A percentile compares a stretch with the other conserved stretches of the same genome.
Evolutionary conservation across 192 early-diverging fungal genomes (phyloP).

Genomic region (Tieghemiomyces parasiticus): DNA sequence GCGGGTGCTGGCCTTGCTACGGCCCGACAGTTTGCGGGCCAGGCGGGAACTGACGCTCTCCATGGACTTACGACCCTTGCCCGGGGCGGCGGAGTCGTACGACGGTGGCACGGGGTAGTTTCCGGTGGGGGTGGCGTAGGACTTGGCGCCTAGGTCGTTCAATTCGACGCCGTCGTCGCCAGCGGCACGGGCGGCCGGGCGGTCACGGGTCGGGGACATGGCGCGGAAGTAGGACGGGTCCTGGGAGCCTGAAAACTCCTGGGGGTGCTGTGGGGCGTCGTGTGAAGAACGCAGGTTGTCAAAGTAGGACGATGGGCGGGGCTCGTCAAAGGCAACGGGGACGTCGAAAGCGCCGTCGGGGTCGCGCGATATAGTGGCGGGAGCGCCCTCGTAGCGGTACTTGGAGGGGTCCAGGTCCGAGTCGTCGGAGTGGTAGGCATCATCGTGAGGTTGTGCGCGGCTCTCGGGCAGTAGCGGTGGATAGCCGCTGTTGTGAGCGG

Average conservation of each 20-base stretch:
- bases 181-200: no score
- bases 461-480: no score
- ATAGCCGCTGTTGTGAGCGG: no score
- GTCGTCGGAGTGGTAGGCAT: constrained; percentile 3
- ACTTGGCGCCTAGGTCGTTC: not conserved
- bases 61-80: constrained; percentile 7
- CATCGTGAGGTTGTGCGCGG: no score
- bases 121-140: not conserved
- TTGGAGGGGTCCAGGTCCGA: constrained; percentile 2
- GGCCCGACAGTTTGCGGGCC: constrained; percentile 1
- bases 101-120: not conserved
- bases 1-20: constrained; percentile 4
- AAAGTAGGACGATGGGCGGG: constrained; percentile 4
- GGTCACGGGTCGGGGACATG: not conserved
- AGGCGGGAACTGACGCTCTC: constrained; percentile 4
- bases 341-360: not conserved
- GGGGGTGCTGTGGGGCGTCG: not conserved
- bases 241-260: not conserved
- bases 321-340: not conserved
- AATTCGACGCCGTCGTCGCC: not conserved
- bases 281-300: not conserved
- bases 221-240: not conserved
- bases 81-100: not conserved
- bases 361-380: not conserved
- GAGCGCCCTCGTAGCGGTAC: not conserved